Evolutionary conservation across 1,139 yeast genomes (phyloP).

Genomic region (Hyphopichia khmerensis): DNA sequence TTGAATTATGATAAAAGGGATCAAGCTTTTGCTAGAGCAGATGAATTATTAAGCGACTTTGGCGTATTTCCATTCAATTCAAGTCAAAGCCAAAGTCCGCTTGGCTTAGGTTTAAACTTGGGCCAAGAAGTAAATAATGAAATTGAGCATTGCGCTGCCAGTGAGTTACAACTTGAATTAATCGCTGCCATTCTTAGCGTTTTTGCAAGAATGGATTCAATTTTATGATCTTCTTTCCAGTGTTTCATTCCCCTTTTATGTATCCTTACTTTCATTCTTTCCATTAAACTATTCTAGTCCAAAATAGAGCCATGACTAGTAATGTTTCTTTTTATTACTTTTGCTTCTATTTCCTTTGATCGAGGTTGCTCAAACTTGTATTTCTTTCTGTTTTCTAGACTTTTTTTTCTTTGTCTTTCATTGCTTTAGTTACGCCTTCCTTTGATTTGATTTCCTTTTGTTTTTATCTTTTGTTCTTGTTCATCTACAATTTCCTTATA

Average conservation of each 20-base stretch:
- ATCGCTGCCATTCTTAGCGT: slow-evolving; percentile 82
- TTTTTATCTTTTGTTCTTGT: neutral
- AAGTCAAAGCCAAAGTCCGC: slow-evolving; percentile 51
- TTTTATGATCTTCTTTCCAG: slow-evolving; percentile 22
- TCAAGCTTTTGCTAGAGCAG: slow-evolving; percentile 89
- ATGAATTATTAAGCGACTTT: slow-evolving; percentile 78
- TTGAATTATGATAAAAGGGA: slow-evolving; percentile 89
- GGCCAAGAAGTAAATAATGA: slow-evolving; percentile 68
- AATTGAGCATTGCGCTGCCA: slow-evolving; percentile 53
- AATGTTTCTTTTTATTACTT: neutral
- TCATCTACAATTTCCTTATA: neutral
- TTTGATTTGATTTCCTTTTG: neutral
- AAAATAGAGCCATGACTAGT: no score
- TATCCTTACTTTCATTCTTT: neutral
- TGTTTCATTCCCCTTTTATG: no score
- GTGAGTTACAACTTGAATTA: slow-evolving; percentile 77
- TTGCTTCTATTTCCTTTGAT: neutral
- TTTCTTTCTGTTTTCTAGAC: neutral
- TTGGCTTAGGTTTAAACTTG: slow-evolving; percentile 78
- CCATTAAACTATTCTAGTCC: neutral
- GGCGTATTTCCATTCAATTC: slow-evolving; percentile 82
- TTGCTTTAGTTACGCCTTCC: neutral
- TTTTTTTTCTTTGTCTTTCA: neutral
- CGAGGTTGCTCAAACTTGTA: neutral
- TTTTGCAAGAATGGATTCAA: slow-evolving; percentile 59